These are phyloP conservation scores for Collybia nuda DNA, from an alignment of 768 basidiomycete genomes.

Conservation along the genomic window DNA sequence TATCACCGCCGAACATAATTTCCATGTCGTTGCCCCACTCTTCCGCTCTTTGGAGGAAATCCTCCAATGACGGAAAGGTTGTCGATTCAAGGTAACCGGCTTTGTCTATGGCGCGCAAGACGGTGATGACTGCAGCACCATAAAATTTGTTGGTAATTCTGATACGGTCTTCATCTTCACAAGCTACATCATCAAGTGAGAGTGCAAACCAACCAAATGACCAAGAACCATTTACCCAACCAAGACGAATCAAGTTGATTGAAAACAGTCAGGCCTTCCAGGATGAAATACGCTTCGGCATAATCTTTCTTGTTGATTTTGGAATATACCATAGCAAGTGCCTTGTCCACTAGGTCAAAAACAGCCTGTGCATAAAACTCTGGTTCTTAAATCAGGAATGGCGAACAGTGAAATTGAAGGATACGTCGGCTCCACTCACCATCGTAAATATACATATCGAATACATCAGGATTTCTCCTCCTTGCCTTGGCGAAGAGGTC, in stretches of 20 bases:
- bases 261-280: constrained; percentile 33
- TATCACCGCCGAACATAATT: constrained; percentile 14
- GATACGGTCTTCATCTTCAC: constrained; percentile 31
- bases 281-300: constrained; percentile 28
- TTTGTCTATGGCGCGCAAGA: constrained; percentile 30
- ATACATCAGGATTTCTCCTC: constrained; percentile 30
- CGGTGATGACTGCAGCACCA: constrained; percentile 29
- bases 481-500: constrained; percentile 27
- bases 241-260: constrained; percentile 26
- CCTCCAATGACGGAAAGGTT: constrained; percentile 31
- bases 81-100: constrained; percentile 25
- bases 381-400: constrained; percentile 6
- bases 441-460: constrained; percentile 34
- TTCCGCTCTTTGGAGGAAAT: constrained; percentile 24
- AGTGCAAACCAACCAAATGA: too few species aligned
- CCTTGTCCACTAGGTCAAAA: constrained; percentile 34
- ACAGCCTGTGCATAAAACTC: constrained; percentile 32
- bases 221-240: constrained; percentile 25
- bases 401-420: background rate
- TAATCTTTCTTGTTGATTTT: constrained; percentile 31
- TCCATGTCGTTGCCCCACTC: constrained; percentile 25
- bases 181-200: constrained; percentile 19
- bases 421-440: constrained; percentile 17
- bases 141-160: constrained; percentile 29
- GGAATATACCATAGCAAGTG: constrained; percentile 24